phyloP scores from a whole-genome alignment of 31 red algal species.

The Odonthalia washingtoniensis region DNA sequence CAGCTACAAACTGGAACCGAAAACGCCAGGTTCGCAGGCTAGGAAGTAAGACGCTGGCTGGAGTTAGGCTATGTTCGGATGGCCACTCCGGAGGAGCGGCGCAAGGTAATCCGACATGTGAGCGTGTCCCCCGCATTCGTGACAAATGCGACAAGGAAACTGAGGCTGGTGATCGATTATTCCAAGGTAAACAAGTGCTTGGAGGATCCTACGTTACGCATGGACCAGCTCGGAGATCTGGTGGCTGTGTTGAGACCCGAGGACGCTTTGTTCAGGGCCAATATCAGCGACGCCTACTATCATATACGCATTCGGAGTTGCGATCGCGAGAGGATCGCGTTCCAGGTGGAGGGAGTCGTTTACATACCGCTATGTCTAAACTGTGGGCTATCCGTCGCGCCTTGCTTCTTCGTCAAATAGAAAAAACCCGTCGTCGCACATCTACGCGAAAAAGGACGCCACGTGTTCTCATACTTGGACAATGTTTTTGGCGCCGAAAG shows the following conservation, averaged over 20 bases:
- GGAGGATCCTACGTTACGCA: slow-evolving; percentile 13
- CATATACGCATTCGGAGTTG: slow-evolving; percentile 17
- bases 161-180: slow-evolving; percentile 40
- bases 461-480: slow-evolving; percentile 49
- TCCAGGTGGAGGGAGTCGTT: neutral
- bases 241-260: slow-evolving; percentile 43
- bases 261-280: slow-evolving; percentile 34
- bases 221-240: slow-evolving; percentile 54
- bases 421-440: slow-evolving; percentile 26
- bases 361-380: slow-evolving; percentile 47
- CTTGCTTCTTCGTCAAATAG: slow-evolving; percentile 37
- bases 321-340: slow-evolving; percentile 36
- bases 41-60: slow-evolving; percentile 3
- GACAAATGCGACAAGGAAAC: slow-evolving; percentile 11
- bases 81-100: neutral
- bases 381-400: slow-evolving; percentile 36
- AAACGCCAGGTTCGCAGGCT: neutral
- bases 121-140: slow-evolving; percentile 13
- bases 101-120: neutral
- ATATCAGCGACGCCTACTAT: slow-evolving; percentile 42
- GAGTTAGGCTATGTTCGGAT: neutral
- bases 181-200: slow-evolving; percentile 15
- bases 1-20: neutral
- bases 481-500: slow-evolving; percentile 42
- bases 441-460: slow-evolving; percentile 26